Evolutionary conservation across 352 stramenopile species (phyloP).

Genomic region (Peronospora tabacina): DNA sequence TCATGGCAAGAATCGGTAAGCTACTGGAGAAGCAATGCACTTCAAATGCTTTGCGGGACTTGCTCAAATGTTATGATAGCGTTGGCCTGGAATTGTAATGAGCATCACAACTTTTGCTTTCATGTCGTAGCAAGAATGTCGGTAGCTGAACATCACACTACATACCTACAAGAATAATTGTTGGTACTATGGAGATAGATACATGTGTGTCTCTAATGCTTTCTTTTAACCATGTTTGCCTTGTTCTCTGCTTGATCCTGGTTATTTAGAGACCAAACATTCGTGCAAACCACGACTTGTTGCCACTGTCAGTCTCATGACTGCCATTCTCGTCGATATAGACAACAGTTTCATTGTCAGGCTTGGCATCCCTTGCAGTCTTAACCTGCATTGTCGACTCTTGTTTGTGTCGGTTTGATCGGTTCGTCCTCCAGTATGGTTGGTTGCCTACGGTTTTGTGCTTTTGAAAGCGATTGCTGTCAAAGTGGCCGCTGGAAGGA

Average conservation of each 20-base stretch:
- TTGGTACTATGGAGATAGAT: no score
- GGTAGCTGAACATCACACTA: no score
- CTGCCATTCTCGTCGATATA: neutral
- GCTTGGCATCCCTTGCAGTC: neutral
- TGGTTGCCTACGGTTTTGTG: slow-evolving; percentile 1
- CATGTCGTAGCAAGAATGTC: no score
- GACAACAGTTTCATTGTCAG: neutral
- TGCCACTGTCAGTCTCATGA: neutral
- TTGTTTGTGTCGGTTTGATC: neutral
- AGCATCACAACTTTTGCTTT: no score
- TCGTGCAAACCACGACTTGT: slow-evolving; percentile 11
- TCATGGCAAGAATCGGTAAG: no score
- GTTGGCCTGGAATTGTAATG: no score
- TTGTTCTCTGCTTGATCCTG: neutral
- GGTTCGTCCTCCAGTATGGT: slow-evolving; percentile 3
- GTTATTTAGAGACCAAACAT: slow-evolving; percentile 8
- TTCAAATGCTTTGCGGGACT: no score
- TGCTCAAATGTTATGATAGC: no score
- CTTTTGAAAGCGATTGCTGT: slow-evolving; percentile 12
- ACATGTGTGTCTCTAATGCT: no score
- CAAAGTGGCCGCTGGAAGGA: neutral
- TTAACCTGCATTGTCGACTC: neutral
- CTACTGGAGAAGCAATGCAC: no score
- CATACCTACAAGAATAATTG: no score
- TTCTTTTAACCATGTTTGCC: no score